These are phyloP conservation scores for Penicillium cataractarum DNA, from an alignment of 495 filamentous ascomycete genomes.

Conservation along the genomic window DNA sequence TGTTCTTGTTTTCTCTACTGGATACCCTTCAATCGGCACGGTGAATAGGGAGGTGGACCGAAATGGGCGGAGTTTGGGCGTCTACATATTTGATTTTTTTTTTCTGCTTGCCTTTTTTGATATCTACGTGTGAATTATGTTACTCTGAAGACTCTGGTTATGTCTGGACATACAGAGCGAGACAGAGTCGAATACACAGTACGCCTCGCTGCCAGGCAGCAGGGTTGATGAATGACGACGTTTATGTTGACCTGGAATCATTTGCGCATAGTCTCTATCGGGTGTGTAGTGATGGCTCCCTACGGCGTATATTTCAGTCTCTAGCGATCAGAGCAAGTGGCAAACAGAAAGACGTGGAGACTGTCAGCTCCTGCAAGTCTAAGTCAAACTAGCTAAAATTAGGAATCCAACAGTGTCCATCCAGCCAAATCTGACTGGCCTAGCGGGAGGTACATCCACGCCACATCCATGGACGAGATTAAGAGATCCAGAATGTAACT, in stretches of 20 bases:
- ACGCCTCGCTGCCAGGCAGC: neutral
- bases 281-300: constrained; percentile 19
- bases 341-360: neutral
- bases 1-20: constrained; percentile 24
- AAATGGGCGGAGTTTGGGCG: constrained; percentile 15
- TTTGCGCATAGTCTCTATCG: neutral
- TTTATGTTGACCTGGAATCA: constrained; percentile 10
- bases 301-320: neutral
- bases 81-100: constrained; percentile 8
- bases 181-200: neutral
- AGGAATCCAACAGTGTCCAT: neutral
- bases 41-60: constrained; percentile 12
- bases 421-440: neutral
- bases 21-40: constrained; percentile 34
- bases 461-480: neutral
- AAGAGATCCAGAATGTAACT: neutral
- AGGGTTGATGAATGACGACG: constrained; percentile 28
- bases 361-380: neutral
- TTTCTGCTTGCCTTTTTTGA: neutral
- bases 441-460: neutral
- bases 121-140: neutral
- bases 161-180: neutral
- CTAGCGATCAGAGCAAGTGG: neutral
- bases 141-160: neutral
- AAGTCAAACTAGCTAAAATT: constrained; percentile 1